Base-by-base conservation (phyloP, 208 protist genomes). In the Leishmania turanica region DNA sequence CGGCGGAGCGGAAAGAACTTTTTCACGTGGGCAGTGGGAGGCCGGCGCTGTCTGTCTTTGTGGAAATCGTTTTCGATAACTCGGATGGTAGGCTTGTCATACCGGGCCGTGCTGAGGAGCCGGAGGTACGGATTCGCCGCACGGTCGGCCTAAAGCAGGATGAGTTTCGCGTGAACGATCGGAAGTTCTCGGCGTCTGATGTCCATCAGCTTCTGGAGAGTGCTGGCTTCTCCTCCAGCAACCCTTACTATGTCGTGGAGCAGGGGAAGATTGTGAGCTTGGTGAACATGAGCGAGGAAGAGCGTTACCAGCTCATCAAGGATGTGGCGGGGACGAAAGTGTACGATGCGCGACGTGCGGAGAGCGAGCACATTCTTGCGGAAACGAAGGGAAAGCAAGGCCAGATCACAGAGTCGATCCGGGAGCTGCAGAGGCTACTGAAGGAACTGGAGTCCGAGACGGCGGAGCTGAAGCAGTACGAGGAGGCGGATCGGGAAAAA, bases 181-280 rank as follows among this genome's bases (percentile, higher is more conserved):
- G 98, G 75, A 96, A 96, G 79, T 98, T 99, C 47, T 96, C 93
- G 34, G 95, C 95, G 17, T 84, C 83, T 8, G 95, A 98, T 42
- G 90, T 99, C 0, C 92, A 96, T 17, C 98, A 99, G 81, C 89
- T 99, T 31, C 87, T 99, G 34, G 99, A 99, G 87, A 99, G 93
- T 71, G 99, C 99, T 15, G 99, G 99, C 11, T 99, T 99, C 82
- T 99, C 99, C 34, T 92, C 97, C 13, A 97, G 92, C 51, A 99
- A 99, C 86, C 99, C 99, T 19, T 99, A 99, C 88, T 99, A 99
- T 90, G 99, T 99, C 71, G 99, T 99, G 2, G 99, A 99, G 85
- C 99, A 99, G 91, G 99, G 99, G 54, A 99, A 99, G 78, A 98
- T 98, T 84, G 83, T 91, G 54, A 87, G 86, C n/a, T 86, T 99